These are phyloP conservation scores for Russula sp. DNA, from an alignment of 768 basidiomycete genomes.

Conservation along the genomic window DNA sequence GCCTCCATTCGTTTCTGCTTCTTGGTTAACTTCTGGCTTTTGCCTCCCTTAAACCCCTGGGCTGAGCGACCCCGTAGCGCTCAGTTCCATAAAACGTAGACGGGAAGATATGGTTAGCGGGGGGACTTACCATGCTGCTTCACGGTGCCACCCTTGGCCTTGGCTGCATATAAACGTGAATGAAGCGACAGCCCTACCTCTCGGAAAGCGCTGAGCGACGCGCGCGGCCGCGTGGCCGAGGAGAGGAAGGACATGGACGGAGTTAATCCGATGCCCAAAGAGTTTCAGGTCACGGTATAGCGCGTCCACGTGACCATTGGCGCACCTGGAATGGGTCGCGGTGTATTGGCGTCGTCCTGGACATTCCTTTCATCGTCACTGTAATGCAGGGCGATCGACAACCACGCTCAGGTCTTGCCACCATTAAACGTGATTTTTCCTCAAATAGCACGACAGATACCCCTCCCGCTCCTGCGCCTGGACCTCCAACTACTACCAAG, in stretches of 20 bases:
- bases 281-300: background rate
- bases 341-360: too few relatives aligned
- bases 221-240: conserved; percentile 2
- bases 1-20: conserved; percentile 13
- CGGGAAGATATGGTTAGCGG: background rate
- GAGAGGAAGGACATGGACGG: conserved; percentile 19
- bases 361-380: conserved; percentile 1
- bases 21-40: conserved; percentile 12
- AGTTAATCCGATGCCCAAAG: background rate
- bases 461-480: conserved; percentile 39
- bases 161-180: conserved; percentile 18
- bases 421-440: conserved; percentile 64
- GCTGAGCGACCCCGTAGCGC: conserved; percentile 2
- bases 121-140: conserved; percentile 22
- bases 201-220: conserved; percentile 1
- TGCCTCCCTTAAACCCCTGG: conserved; percentile 26
- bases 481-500: conserved; percentile 44
- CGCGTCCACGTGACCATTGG: conserved; percentile 18
- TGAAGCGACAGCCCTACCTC: background rate
- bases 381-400: conserved; percentile 27
- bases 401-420: conserved; percentile 56
- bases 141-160: conserved; percentile 17
- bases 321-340: background rate
- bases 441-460: conserved; percentile 32
- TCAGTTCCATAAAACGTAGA: conserved; percentile 1